These are phyloP conservation scores for Endocalyx cinctus DNA, from an alignment of 2,329 filamentous ascomycete species.

Conservation along the genomic window DNA sequence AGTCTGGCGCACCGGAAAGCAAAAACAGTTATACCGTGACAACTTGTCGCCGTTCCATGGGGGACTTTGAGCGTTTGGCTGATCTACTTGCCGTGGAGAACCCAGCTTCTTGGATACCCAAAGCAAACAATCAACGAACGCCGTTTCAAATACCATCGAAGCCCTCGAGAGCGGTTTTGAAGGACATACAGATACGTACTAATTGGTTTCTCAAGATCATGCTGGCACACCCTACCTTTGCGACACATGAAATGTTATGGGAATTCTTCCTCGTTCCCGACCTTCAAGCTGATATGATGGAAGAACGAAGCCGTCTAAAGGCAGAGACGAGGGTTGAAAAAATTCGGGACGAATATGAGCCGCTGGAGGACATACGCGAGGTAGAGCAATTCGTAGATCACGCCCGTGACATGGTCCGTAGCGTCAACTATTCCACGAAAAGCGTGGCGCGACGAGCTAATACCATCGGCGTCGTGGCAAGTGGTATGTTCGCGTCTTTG, in stretches of 20 bases:
- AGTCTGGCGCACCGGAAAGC: constrained; percentile 83
- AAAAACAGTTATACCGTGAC: constrained; percentile 87
- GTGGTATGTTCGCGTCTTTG: constrained; percentile 48
- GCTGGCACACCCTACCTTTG: constrained; percentile 83
- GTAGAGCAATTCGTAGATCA: constrained; percentile 92
- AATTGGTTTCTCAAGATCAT: constrained; percentile 87
- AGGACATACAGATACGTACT: constrained; percentile 80
- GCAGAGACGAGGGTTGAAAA: constrained; percentile 77
- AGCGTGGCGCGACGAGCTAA: constrained; percentile 78
- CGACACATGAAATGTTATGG: constrained; percentile 96
- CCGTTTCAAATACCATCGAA: constrained; percentile 92
- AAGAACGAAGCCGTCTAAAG: constrained; percentile 81
- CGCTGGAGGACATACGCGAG: constrained; percentile 76
- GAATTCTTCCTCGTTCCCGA: constrained; percentile 98
- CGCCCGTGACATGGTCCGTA: constrained; percentile 82
- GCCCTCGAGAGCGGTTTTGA: constrained; percentile 79
- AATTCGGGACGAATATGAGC: constrained; percentile 83
- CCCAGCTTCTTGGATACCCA: constrained; percentile 91
- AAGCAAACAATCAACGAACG: constrained; percentile 70
- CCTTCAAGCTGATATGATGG: constrained; percentile 84
- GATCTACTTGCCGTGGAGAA: constrained; percentile 82
- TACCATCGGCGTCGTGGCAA: constrained; percentile 59
- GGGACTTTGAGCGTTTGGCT: constrained; percentile 87
- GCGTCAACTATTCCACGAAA: constrained; percentile 77
- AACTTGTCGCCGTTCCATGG: constrained; percentile 80